Conservation (phyloP, 2,329 filamentous ascomycete species). For the Aphanoascus verrucosus region DNA sequence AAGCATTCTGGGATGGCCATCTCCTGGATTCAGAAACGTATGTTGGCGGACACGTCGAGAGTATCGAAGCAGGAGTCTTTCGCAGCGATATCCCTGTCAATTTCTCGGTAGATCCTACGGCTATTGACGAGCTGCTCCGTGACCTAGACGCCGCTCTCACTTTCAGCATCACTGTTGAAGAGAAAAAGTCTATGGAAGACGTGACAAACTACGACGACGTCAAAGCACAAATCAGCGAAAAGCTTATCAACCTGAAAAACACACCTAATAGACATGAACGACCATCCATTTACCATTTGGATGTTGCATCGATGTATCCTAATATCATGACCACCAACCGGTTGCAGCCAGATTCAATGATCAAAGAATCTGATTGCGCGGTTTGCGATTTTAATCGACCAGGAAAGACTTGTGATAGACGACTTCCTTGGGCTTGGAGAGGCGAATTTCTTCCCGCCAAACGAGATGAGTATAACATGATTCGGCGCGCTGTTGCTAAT, state of each 20-base stretch:
- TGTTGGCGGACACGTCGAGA: conserved; percentile 95
- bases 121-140: conserved; percentile 74
- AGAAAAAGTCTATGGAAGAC: conserved; percentile 70
- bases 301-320: conserved; percentile 98
- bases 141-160: conserved; percentile 82
- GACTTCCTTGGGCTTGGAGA: conserved; percentile 95
- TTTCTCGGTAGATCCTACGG: conserved; percentile 78
- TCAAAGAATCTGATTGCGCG: conserved; percentile 87
- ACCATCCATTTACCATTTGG: conserved; percentile 92
- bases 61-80: conserved; percentile 97
- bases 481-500: conserved; percentile 78
- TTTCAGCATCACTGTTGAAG: conserved; percentile 77
- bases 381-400: conserved; percentile 97
- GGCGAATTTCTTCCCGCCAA: conserved; percentile 95
- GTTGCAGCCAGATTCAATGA: conserved; percentile 97
- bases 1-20: conserved; percentile 95
- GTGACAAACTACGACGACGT: conserved; percentile 74
- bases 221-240: conserved; percentile 66
- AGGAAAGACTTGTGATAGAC: conserved; percentile 90
- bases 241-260: conserved; percentile 60
- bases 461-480: conserved; percentile 98
- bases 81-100: conserved; percentile 90
- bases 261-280: conserved; percentile 76
- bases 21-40: conserved; percentile 95
- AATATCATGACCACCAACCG: conserved; percentile 99